Percentiles rank a stretch among this genome's conserved stretches.
Evolutionary conservation across 805 yeast species (phyloP).

Genomic region (Candida ulmi): DNA sequence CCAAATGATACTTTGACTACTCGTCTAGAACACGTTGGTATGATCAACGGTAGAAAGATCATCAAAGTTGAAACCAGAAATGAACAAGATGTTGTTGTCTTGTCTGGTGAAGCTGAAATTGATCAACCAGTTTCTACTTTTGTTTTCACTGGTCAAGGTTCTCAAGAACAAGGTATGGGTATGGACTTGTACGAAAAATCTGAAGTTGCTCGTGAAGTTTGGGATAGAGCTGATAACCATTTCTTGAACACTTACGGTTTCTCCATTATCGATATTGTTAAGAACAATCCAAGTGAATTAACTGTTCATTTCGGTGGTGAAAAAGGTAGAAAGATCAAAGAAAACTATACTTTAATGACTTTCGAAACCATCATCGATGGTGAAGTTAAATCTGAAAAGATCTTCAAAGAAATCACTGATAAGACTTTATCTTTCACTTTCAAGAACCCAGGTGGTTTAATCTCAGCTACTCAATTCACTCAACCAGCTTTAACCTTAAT

Average conservation of each 20-base stretch:
- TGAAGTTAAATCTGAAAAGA: constrained; percentile 81
- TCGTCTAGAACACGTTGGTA: constrained; percentile 90
- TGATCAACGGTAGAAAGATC: constrained; percentile 98
- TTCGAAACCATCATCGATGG: constrained; percentile 93
- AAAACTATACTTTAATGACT: constrained; percentile 94
- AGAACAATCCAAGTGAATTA: constrained; percentile 90
- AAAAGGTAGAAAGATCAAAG: constrained; percentile 90
- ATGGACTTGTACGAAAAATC: constrained; percentile 94
- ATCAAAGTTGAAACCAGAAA: constrained; percentile 87
- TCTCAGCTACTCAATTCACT: constrained; percentile 97
- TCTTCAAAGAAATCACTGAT: constrained; percentile 86
- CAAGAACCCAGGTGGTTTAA: constrained; percentile 87
- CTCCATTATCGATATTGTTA: constrained; percentile 93
- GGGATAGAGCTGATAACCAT: constrained; percentile 97
- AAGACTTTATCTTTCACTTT: constrained; percentile 81
- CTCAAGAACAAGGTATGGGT: constrained; percentile 99
- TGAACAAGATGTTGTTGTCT: constrained; percentile 74
- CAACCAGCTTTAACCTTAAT: constrained; percentile 98
- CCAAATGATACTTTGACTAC: constrained; percentile 91
- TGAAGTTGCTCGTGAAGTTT: constrained; percentile 87
- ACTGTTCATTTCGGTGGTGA: constrained; percentile 98
- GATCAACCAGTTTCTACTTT: constrained; percentile 97
- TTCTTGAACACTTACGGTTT: constrained; percentile 93
- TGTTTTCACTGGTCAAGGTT: constrained; percentile 99
- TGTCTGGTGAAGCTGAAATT: constrained; percentile 95